These are phyloP conservation scores for Rhododendron vialii DNA, from an alignment of 148 eudicot genomes.

Conservation along the genomic window DNA sequence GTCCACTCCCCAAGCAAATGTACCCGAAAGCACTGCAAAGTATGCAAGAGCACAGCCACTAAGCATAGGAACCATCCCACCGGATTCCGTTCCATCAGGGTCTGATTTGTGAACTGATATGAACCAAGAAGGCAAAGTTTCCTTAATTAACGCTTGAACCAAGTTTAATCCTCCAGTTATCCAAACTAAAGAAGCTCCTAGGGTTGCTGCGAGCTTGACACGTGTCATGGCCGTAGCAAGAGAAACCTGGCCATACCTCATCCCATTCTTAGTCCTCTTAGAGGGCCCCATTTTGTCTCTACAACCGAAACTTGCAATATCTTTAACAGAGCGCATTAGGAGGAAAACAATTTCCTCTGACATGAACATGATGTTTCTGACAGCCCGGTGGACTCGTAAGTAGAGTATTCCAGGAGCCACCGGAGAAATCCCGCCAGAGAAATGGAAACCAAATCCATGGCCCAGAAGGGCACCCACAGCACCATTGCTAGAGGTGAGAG, in stretches of 20 bases:
- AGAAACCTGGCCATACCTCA: constrained; percentile 71
- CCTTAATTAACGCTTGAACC: constrained; percentile 61
- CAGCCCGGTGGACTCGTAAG: constrained; percentile 62
- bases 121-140: constrained; percentile 87
- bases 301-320: constrained; percentile 50
- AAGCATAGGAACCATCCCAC: constrained; percentile 51
- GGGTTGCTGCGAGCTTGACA: constrained; percentile 75
- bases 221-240: constrained; percentile 69
- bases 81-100: constrained; percentile 26
- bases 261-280: constrained; percentile 45
- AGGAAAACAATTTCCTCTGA: constrained; percentile 67
- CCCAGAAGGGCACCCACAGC: constrained; percentile 93
- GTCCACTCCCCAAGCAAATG: constrained; percentile 82
- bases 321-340: constrained; percentile 65
- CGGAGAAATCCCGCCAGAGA: constrained; percentile 61
- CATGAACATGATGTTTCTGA: constrained; percentile 54
- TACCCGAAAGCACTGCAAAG: constrained; percentile 67
- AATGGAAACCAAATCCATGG: constrained; percentile 77
- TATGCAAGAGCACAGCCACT: constrained; percentile 80
- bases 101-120: constrained; percentile 55
- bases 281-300: constrained; percentile 38
- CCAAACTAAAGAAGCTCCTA: constrained; percentile 89
- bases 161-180: constrained; percentile 64
- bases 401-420: constrained; percentile 95
- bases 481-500: constrained; percentile 41